Evolutionary conservation across 2,329 filamentous ascomycete genomes (phyloP), one percentile per base, ranked within the genome.

Genomic region (Corniculantispora saksenae): DNA sequence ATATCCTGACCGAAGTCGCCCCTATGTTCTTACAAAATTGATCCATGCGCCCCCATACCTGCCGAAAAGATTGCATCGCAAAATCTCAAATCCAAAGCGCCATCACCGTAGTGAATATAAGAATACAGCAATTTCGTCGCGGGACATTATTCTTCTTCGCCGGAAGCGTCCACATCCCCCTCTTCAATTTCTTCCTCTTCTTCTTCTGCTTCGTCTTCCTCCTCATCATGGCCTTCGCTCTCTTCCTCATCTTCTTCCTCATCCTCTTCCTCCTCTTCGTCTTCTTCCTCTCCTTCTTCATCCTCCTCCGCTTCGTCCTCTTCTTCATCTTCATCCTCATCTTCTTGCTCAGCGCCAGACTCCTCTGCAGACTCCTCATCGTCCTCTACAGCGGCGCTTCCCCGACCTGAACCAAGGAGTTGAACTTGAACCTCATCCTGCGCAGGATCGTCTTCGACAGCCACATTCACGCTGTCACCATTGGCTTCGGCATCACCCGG

Each of bases 341-440:
- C 57, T 3, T 55, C 56, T 43, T 43, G 50, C 19, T 51, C 63
- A 15, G 29, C 50, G 6, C 29, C 50, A 27, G 56, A 45, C 29
- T 54, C 56, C 25, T 47, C 48, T 13, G 40, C 45, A 10, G 54
- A 58, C 21, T 61, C 45, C 19, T 64, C 67, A 8, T 65, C 69
- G 35, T 70, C 70, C n/a, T 66, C 66, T n/a, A 61, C 51, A 13
- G 66, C 66, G 13, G 69, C 70, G 40, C 72, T 72, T 27, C 64
- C 54, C 67, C 13, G 62, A 21, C 59, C 57, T 15, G 65, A 70
- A n/a, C 68, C 71, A 19, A 45, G 77, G 72, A 17, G 43, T 47
- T 76, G 70, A 6, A 78, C 75, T 17, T 71, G 66, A 1, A 75
- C 74, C 43, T 77, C 76, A 48, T 78, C 76, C 61, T 76, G 67